Evolutionary conservation across 139 green algal genomes (phyloP), one percentile per base, ranked within the genome.

Genomic region (Penium margaritaceum): DNA sequence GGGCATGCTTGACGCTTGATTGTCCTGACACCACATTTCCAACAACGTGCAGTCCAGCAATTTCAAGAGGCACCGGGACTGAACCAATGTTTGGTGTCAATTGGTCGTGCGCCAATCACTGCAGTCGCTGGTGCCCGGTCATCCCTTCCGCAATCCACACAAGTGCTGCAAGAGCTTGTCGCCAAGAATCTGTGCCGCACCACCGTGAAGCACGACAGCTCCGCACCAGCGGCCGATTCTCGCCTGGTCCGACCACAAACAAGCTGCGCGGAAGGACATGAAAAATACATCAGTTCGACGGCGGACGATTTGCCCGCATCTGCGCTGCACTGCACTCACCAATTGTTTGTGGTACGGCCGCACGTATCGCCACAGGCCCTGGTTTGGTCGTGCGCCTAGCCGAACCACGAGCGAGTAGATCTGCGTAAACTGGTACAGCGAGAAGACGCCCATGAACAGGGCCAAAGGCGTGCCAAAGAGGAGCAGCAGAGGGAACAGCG

Each of bases 121-220:
- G n/a, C n/a, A n/a, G n/a, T n/a, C n/a, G n/a, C n/a, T n/a, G n/a
- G n/a, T n/a, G n/a, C n/a, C n/a, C n/a, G n/a, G n/a, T n/a, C n/a
- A n/a, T n/a, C n/a, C n/a, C n/a, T n/a, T n/a, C n/a, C n/a, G n/a
- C n/a, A n/a, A n/a, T n/a, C n/a, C n/a, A n/a, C n/a, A n/a, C n/a
- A n/a, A n/a, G n/a, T n/a, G n/a, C n/a, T n/a, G n/a, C n/a, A 60
- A 60, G 47, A 60, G 30, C 47, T 60, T 60, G 47, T 60, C 47
- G 30, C n/a, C 47, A 24, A 33, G n/a, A 33, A n/a, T 24, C 1
- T 34, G n/a, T 60, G 47, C n/a, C 30, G 29, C n/a, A 60, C n/a
- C 47, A 60, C 47, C 14, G 29, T 60, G n/a, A 60, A n/a, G n/a
- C 30, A 24, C 19, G 47, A 19, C 0, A 24, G 30, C n/a, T 15